These are phyloP conservation scores for Collybiopsis confluens DNA, from an alignment of 768 basidiomycete species.

Conservation along the genomic window DNA sequence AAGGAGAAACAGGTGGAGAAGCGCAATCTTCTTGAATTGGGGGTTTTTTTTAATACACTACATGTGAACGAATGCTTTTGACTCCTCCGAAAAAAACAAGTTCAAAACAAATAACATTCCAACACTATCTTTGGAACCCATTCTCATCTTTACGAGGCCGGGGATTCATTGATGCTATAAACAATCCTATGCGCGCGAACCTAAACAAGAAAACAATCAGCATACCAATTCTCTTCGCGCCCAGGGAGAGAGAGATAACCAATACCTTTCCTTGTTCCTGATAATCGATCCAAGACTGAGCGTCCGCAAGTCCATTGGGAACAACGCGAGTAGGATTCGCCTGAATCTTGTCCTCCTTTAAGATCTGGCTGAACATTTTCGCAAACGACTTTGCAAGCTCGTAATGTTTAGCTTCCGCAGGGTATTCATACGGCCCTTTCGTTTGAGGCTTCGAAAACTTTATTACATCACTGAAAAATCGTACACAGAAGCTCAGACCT, in stretches of 20 bases:
- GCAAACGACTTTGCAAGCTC: constrained; percentile 12
- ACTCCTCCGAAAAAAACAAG: no score
- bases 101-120: no score
- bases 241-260: background rate
- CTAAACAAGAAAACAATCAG: constrained; percentile 4
- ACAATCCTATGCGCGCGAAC: constrained; percentile 16
- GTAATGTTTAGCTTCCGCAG: constrained; percentile 11
- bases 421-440: constrained; percentile 7
- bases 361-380: constrained; percentile 7
- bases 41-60: no score
- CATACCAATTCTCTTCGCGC: background rate
- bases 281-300: constrained; percentile 15
- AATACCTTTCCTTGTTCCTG: constrained; percentile 16
- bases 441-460: constrained; percentile 7
- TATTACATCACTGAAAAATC: background rate
- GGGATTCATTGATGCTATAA: constrained; percentile 14
- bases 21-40: no score
- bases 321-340: constrained; percentile 14
- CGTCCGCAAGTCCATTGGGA: constrained; percentile 14
- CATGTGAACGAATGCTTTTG: no score
- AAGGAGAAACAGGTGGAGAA: no score
- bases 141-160: no score
- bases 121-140: no score
- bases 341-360: constrained; percentile 9
- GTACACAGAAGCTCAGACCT: background rate